phyloP scores from a whole-genome alignment of 805 yeast genomes.

The Lipomyces starkeyi region DNA sequence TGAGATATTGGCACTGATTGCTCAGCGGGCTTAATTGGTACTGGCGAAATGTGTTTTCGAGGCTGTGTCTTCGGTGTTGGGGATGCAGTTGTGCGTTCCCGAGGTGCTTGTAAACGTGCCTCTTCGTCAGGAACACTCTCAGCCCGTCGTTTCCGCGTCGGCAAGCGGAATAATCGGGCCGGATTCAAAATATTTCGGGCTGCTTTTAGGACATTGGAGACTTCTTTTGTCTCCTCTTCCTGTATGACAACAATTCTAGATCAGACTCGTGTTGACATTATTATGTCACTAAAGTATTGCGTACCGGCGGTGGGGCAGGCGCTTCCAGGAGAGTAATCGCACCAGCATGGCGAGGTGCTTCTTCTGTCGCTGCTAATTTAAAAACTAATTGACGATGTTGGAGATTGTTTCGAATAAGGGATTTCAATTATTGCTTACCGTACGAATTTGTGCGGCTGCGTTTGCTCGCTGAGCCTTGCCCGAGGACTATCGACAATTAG shows the following conservation, averaged over 20 bases:
- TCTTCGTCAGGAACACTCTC: slow-evolving; percentile 5
- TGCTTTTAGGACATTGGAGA: slow-evolving; percentile 7
- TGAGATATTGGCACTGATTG: slow-evolving; percentile 1
- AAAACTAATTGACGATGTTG: slow-evolving; percentile 16
- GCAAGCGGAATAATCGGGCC: slow-evolving; percentile 28
- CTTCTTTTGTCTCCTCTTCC: not conserved
- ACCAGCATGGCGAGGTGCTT: slow-evolving; percentile 22
- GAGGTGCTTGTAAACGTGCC: not conserved
- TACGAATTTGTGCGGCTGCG: slow-evolving; percentile 33
- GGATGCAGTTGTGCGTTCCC: not conserved
- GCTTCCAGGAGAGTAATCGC: slow-evolving; percentile 35
- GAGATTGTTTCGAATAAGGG: not conserved
- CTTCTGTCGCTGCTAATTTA: slow-evolving; percentile 34
- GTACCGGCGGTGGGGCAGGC: slow-evolving; percentile 4
- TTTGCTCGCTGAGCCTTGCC: slow-evolving; percentile 27
- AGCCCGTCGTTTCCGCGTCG: slow-evolving; percentile 27
- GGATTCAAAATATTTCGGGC: slow-evolving; percentile 28
- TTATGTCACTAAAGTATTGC: not conserved
- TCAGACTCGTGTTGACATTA: not conserved
- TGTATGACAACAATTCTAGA: not conserved
- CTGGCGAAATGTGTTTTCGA: not conserved
- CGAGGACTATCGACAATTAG: slow-evolving; percentile 23
- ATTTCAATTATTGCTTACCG: slow-evolving; percentile 13
- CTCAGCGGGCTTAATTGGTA: slow-evolving; percentile 2
- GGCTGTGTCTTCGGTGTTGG: slow-evolving; percentile 13